Base-by-base conservation (phyloP, 179 eudicot species). In the Beta lomatogona region DNA sequence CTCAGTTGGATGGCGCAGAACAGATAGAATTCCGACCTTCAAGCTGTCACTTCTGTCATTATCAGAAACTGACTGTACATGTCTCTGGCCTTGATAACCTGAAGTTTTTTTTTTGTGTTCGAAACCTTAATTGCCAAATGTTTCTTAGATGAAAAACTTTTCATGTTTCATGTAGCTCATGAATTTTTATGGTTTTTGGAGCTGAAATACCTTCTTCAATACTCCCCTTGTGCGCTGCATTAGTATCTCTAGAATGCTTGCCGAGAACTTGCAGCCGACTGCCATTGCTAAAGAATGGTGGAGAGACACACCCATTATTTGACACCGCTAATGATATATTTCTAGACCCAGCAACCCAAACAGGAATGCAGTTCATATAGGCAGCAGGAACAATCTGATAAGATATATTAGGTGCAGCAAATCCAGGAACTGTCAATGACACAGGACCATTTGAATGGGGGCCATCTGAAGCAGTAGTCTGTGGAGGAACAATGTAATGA, bases 281-380 rank as follows among this genome's bases (percentile, higher is more conserved):
- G 10, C 77, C 79, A 73, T 21, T 64, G 31, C 70, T 77, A 25
- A 71, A 74, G 18, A 83, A 25, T 18, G 85, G 53, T 4, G 79
- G 85, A 78, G 85, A 83, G 55, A 73, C 41, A 7, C 79, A 75
- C 21, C 68, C 67, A 57, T 67, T 81, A 57, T 67, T 81, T 11
- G 84, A 14, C 28, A 81, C 28, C 69, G 80, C 80, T 18, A 83
- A 53, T 36, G 86, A 80, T 57, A 83, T 13, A 36, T 76, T 83
- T 75, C 77, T 83, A 14, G 86, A 71, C 15, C 86, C 86, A 25
- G 84, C 84, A 77, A 84, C 84, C 87, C 75, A 84, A 16, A 84
- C 84, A 77, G 86, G 86, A 67, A 84, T 67, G 71, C 78, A 77
- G 18, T 77, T 84, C 87, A 81, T 81, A 74, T 84, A 84, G 16